Evolutionary conservation across 129 eudicot genomes (phyloP), one percentile per base, ranked within the genome.

Genomic region (Smallanthus sonchifolius): DNA sequence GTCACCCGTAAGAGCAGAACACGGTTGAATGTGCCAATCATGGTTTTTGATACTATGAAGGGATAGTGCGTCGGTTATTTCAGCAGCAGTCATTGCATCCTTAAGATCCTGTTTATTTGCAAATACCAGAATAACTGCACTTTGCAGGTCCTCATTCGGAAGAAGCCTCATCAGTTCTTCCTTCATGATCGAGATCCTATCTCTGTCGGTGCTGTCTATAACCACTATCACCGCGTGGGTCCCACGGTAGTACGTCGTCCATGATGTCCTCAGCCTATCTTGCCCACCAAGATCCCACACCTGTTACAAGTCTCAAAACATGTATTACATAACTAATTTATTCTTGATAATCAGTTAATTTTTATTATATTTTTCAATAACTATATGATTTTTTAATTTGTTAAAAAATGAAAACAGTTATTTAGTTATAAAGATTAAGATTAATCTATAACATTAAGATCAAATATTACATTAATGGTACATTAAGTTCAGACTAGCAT

Each of bases 211-310:
- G 93, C 96, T 87, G 87, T 92, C 98, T 66, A 90, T 90, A 48
- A 92, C 98, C 3, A 85, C 90, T 14, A 92, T 92, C 11, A 92
- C 85, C 24, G 97, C 98, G 52, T 92, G 96, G 24, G 96, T 92
- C 45, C 98, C 96, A 15, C 95, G 95, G 66, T 89, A 92, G 57
- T 92, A 89, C 13, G 98, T 92, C 3, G 98, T 84, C 98, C 98
- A 92, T 61, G 97, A 92, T 45, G 97, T 89, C 75, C 97, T 73
- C 2, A 92, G 92, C 72, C 96, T 75, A 0, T 92, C 98, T 83
- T 92, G 98, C 72, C 95, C 96, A 47, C 96, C 98, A 43, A 92
- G 95, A 86, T 92, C 98, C 96, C 98, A 88, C 10, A 91, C 92
- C 92, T 91, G 86, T 76, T 52, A 64, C 32, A 17, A n/a, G 32